phyloP scores from a whole-genome alignment of 1,284 basidiomycete species.

The Sporisorium scitamineum region DNA sequence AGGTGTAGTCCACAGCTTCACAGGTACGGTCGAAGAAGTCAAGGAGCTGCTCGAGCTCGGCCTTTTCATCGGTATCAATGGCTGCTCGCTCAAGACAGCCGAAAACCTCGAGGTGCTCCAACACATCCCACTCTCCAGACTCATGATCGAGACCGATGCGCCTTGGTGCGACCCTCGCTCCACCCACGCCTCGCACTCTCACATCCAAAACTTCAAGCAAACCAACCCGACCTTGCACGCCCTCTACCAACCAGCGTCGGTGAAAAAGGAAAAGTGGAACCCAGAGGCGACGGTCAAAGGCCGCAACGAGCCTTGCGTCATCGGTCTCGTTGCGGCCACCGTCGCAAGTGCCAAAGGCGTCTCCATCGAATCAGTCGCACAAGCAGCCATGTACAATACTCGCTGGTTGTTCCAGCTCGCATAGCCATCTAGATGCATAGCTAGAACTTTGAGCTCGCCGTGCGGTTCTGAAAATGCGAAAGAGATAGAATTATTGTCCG shows the following conservation, averaged over 20 bases:
- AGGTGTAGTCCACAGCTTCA: conserved; percentile 86
- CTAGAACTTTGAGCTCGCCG: background rate
- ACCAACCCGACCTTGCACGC: conserved; percentile 70
- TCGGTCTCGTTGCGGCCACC: conserved; percentile 83
- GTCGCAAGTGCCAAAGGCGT: conserved; percentile 76
- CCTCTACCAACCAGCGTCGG: conserved; percentile 74
- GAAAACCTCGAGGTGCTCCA: conserved; percentile 78
- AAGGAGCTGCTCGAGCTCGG: conserved; percentile 75
- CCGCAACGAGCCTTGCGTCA: conserved; percentile 81
- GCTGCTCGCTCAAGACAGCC: conserved; percentile 84
- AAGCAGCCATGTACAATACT: conserved; percentile 54
- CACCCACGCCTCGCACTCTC: conserved; percentile 78
- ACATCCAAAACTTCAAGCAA: conserved; percentile 74
- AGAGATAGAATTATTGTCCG: conserved; percentile 25
- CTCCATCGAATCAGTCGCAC: conserved; percentile 75
- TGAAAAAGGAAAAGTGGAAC: conserved; percentile 78
- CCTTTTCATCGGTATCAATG: conserved; percentile 77
- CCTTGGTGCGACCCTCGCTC: conserved; percentile 83
- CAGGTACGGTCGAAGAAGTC: conserved; percentile 78
- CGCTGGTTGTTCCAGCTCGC: conserved; percentile 53
- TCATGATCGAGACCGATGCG: conserved; percentile 81
- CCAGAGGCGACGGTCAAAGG: conserved; percentile 80
- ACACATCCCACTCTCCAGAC: conserved; percentile 75
- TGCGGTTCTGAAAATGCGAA: background rate
- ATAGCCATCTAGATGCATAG: background rate